Evolutionary conservation across 495 filamentous ascomycete species (phyloP).

Genomic region (Amorphotheca resinae): DNA sequence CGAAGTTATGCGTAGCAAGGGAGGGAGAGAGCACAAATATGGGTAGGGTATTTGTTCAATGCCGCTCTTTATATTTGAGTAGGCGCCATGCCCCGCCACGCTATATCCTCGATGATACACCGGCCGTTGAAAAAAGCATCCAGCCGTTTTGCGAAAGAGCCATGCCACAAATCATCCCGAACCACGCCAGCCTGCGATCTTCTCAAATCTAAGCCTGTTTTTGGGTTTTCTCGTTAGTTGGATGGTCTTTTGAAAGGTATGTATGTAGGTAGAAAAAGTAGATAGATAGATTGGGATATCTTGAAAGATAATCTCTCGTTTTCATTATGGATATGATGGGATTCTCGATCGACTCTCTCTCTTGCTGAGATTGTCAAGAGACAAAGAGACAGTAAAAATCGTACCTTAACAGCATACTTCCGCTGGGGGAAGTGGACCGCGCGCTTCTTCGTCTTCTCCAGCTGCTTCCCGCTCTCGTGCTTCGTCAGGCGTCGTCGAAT

Average conservation of each 20-base stretch:
- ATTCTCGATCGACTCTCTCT: too few species aligned
- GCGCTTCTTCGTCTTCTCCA: conserved; percentile 92
- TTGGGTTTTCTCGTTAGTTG: too few species aligned
- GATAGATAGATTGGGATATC: too few species aligned
- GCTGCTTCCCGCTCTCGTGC: conserved; percentile 67
- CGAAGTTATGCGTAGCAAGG: too few species aligned
- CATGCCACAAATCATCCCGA: conserved; percentile 21
- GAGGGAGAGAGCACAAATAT: too few species aligned
- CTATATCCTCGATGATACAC: conserved; percentile 24
- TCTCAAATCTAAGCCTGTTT: conserved; percentile 21
- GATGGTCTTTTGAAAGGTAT: too few species aligned
- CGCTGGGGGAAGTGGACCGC: conserved; percentile 90
- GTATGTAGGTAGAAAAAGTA: too few species aligned
- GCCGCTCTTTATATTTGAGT: conserved; percentile 17
- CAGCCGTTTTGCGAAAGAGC: conserved; percentile 20
- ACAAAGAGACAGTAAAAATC: too few species aligned
- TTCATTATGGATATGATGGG: too few species aligned
- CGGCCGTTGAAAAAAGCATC: conserved; percentile 12
- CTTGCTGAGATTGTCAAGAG: too few species aligned
- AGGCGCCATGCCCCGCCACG: conserved; percentile 20
- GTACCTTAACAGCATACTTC: conserved; percentile 92
- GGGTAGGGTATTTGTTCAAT: conserved; percentile 10
- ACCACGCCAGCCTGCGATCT: too few species aligned
- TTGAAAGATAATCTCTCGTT: too few species aligned
- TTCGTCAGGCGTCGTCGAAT: conserved; percentile 85